Evolutionary conservation across 1,284 basidiomycete genomes (phyloP), one percentile per base, ranked within the genome.

Genomic region (Trametes polyzona): DNA sequence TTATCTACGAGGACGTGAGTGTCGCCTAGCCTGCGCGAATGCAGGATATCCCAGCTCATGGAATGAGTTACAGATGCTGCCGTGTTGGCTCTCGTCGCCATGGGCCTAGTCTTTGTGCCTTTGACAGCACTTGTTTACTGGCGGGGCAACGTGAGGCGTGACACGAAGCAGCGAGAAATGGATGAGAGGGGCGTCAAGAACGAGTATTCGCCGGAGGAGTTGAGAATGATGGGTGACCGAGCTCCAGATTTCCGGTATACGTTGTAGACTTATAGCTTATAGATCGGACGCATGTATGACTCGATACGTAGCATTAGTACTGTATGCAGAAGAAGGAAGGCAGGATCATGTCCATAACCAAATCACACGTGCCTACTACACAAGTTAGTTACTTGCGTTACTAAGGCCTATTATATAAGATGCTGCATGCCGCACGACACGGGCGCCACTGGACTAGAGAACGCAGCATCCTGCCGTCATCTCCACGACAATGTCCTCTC

Each of bases 211-310:
- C 48, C 61, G 2, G 49, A 50, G 33, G 58, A 63, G 52, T 21
- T 63, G 26, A 47, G 49, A 48, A 75, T 76, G 57, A 56, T 88
- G 69, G 87, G 87, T 0, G 87, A 89, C 64, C 75, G 79, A 42
- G 83, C 86, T 3, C 85, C 84, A 3, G 83, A 85, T 65, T 88
- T 88, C 65, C 76, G 82, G 58, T 89, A 89, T 63, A 84, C 77
- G 3, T 51, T 86, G 21, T 40, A n/a, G n/a, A n/a, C n/a, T n/a
- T n/a, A n/a, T n/a, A n/a, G n/a, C n/a, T n/a, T n/a, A n/a, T n/a
- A n/a, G n/a, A n/a, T n/a, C n/a, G n/a, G n/a, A n/a, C n/a, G n/a
- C n/a, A n/a, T n/a, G n/a, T n/a, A n/a, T n/a, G n/a, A n/a, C n/a
- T n/a, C n/a, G n/a, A n/a, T n/a, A n/a, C n/a, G n/a, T n/a, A n/a